Evolutionary conservation across 768 basidiomycete species (phyloP).

Genomic region (Pilatotrama ljubarskyi): DNA sequence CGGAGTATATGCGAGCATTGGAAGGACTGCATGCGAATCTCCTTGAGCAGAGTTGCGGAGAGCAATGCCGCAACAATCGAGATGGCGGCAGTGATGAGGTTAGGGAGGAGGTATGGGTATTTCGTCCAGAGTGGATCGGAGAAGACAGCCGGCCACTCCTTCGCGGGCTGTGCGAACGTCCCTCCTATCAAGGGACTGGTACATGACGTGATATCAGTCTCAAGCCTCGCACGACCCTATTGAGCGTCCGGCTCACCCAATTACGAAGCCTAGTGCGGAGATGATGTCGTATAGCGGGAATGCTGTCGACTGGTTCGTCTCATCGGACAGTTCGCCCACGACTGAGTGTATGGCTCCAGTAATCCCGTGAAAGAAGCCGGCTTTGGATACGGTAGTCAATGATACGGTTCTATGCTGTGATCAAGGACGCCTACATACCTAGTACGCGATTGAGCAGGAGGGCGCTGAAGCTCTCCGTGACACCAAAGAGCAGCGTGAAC

Average conservation of each 20-base stretch:
- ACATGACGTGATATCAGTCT: background rate
- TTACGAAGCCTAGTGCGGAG: conserved; percentile 57
- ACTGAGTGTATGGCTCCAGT: conserved; percentile 44
- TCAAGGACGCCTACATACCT: conserved; percentile 11
- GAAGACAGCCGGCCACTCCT: conserved; percentile 47
- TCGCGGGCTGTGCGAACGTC: conserved; percentile 51
- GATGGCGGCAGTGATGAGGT: conserved; percentile 45
- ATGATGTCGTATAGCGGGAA: conserved; percentile 61
- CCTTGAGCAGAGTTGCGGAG: conserved; percentile 50
- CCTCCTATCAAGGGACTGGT: conserved; percentile 64
- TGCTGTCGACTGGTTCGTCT: conserved; percentile 57
- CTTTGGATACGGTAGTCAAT: conserved; percentile 6
- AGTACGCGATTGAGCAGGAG: conserved; percentile 52
- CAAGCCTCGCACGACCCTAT: background rate
- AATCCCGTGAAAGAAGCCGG: conserved; percentile 27
- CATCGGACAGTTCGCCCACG: conserved; percentile 51
- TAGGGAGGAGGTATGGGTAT: conserved; percentile 65
- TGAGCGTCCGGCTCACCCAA: conserved; percentile 44
- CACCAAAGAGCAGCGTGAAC: conserved; percentile 54
- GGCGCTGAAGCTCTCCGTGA: conserved; percentile 50
- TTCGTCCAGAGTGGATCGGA: conserved; percentile 43
- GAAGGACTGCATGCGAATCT: conserved; percentile 38
- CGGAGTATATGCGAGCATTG: background rate
- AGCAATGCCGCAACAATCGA: conserved; percentile 43
- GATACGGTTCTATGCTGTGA: too few species aligned